These are phyloP conservation scores for Prunus yedoensis DNA, from an alignment of 331 rosid genomes.

Conservation along the genomic window DNA sequence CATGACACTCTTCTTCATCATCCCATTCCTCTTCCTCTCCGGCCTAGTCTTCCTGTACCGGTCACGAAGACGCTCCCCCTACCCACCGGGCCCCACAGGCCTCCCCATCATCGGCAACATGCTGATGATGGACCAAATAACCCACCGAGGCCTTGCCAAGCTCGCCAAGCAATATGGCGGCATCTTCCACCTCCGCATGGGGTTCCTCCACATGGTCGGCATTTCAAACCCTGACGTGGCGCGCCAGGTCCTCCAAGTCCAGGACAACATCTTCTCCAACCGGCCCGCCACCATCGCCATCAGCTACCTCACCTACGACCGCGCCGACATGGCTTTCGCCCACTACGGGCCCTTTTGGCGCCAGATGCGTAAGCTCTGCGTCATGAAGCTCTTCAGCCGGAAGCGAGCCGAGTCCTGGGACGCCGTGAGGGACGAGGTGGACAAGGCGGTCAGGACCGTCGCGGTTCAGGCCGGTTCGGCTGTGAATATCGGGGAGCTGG, in stretches of 20 bases:
- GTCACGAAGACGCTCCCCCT: slow-evolving; percentile 19
- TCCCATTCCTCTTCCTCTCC: slow-evolving; percentile 23
- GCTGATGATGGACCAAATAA: slow-evolving; percentile 69
- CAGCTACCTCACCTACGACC: slow-evolving; percentile 72
- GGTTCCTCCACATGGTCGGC: slow-evolving; percentile 69
- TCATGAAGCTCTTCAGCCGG: slow-evolving; percentile 85
- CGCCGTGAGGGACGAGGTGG: slow-evolving; percentile 77
- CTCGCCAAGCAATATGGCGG: slow-evolving; percentile 71
- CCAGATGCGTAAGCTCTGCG: slow-evolving; percentile 92
- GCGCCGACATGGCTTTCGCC: slow-evolving; percentile 97
- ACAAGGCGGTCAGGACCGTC: slow-evolving; percentile 29
- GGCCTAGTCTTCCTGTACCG: slow-evolving; percentile 20
- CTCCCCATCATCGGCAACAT: slow-evolving; percentile 77
- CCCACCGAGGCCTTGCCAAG: slow-evolving; percentile 72
- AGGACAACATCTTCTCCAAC: slow-evolving; percentile 74
- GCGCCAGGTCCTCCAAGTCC: slow-evolving; percentile 82
- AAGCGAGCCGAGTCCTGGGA: slow-evolving; percentile 84
- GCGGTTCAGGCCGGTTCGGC: slow-evolving; percentile 24
- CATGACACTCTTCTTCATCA: background rate
- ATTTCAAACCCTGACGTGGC: slow-evolving; percentile 60
- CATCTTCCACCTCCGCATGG: slow-evolving; percentile 66
- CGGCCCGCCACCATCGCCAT: slow-evolving; percentile 88
- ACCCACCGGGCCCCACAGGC: slow-evolving; percentile 79
- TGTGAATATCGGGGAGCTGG: slow-evolving; percentile 65
- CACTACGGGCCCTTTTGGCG: slow-evolving; percentile 97